These are phyloP conservation scores for Cutaneotrichosporon spelunceum DNA, from an alignment of 1,284 basidiomycete species.

Conservation along the genomic window DNA sequence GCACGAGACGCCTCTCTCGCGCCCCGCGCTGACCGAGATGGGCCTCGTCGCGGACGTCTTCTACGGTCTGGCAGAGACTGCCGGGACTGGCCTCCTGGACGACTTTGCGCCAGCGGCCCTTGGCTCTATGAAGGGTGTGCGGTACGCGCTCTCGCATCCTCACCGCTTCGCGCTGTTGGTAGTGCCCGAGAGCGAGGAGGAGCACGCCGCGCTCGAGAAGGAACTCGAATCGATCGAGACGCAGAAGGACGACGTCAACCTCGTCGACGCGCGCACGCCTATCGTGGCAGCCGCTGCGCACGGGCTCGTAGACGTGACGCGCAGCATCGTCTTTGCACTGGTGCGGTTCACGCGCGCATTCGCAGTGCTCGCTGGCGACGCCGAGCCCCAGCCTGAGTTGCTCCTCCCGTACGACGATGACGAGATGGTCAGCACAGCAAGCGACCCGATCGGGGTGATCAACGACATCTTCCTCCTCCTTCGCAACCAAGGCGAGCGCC, in stretches of 20 bases:
- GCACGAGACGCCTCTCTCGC: conserved; percentile 69
- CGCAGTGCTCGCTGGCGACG: conserved; percentile 64
- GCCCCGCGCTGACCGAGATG: conserved; percentile 73
- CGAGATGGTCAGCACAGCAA: conserved; percentile 16
- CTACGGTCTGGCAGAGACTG: conserved; percentile 58
- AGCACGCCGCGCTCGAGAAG: conserved; percentile 56
- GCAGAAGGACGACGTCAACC: conserved; percentile 34
- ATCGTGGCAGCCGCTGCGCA: conserved; percentile 67
- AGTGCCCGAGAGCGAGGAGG: conserved; percentile 69
- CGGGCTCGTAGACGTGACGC: conserved; percentile 64
- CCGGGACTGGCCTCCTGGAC: conserved; percentile 55
- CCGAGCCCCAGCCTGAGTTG: conserved; percentile 55
- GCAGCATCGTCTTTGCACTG: conserved; percentile 66
- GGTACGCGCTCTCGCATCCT: conserved; percentile 85
- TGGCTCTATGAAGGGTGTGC: conserved; percentile 76
- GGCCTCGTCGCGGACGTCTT: conserved; percentile 73
- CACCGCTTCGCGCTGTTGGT: conserved; percentile 76
- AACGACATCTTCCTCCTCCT: conserved; percentile 69
- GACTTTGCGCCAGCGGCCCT: conserved; percentile 66
- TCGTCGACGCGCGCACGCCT: conserved; percentile 65
- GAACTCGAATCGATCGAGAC: conserved; percentile 61
- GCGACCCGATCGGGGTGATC: conserved; percentile 49
- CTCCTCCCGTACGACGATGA: conserved; percentile 24
- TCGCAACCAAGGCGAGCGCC: conserved; percentile 40
- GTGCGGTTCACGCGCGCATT: conserved; percentile 69